Conservation (phyloP, 805 yeast genomes). For the Pichia gijzeniarum region DNA sequence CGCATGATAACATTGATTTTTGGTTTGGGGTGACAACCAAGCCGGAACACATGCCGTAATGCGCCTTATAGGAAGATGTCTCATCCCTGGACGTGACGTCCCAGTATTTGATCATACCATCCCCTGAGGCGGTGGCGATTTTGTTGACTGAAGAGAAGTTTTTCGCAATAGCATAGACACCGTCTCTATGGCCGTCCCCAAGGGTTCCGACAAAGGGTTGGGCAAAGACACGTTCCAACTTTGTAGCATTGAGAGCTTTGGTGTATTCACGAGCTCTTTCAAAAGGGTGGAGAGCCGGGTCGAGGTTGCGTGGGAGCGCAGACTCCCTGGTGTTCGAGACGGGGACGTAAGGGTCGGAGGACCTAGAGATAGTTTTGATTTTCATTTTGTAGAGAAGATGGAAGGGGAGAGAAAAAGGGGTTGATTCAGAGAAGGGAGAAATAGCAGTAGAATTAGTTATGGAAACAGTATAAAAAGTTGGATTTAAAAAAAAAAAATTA, state of each 20-base stretch:
- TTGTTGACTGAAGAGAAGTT: slow-evolving; percentile 63
- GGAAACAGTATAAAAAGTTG: no score
- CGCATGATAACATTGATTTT: slow-evolving; percentile 58
- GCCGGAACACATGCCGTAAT: slow-evolving; percentile 85
- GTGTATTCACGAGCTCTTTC: slow-evolving; percentile 97
- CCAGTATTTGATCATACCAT: slow-evolving; percentile 94
- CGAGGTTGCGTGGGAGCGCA: slow-evolving; percentile 78
- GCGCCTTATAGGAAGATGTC: slow-evolving; percentile 73
- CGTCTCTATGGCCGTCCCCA: slow-evolving; percentile 93
- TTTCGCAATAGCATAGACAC: slow-evolving; percentile 82
- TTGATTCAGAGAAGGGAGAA: neutral
- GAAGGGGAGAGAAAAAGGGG: neutral
- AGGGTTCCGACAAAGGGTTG: slow-evolving; percentile 94
- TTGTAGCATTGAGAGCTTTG: slow-evolving; percentile 89
- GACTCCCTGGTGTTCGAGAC: slow-evolving; percentile 86
- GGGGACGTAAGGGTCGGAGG: slow-evolving; percentile 89
- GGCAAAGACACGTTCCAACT: slow-evolving; percentile 93
- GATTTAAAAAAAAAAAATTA: slow-evolving; percentile 3
- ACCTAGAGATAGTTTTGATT: slow-evolving; percentile 81
- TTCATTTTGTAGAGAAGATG: slow-evolving; percentile 41
- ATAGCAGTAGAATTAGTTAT: neutral
- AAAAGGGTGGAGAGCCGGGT: slow-evolving; percentile 94
- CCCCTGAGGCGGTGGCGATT: slow-evolving; percentile 90
- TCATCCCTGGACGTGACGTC: slow-evolving; percentile 76
- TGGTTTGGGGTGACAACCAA: slow-evolving; percentile 64